Percentiles rank a stretch among this genome's conserved stretches.
Conservation (phyloP, 306 rosid genomes). For the Leucaena leucocephala region DNA sequence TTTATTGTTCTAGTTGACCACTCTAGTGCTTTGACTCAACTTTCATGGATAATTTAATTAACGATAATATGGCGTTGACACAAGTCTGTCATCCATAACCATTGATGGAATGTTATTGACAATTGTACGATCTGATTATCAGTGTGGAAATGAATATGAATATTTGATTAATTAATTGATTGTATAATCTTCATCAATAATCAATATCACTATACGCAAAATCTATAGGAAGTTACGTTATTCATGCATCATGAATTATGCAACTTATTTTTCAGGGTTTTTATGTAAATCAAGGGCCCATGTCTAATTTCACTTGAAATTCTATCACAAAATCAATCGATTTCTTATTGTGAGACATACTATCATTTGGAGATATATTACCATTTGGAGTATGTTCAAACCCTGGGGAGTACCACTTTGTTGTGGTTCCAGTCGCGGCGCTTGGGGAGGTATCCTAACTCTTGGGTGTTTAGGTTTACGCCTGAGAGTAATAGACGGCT, state of each 20-base stretch:
- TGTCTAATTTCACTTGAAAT: background rate
- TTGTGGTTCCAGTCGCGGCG: no score
- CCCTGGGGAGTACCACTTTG: no score
- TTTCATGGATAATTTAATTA: background rate
- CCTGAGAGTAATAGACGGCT: no score
- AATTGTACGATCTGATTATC: background rate
- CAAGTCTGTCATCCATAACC: background rate
- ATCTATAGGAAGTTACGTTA: background rate
- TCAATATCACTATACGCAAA: background rate
- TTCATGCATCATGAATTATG: background rate
- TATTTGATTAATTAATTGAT: background rate
- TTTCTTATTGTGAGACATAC: no score
- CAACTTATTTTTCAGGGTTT: background rate
- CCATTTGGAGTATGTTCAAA: no score
- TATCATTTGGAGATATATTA: no score
- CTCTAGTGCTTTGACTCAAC: background rate
- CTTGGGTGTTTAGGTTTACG: no score
- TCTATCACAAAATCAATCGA: no score
- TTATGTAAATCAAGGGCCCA: background rate
- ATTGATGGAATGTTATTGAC: background rate
- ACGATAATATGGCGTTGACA: background rate
- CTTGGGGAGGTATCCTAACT: no score
- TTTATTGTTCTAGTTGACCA: background rate
- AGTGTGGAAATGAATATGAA: background rate
- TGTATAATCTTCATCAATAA: background rate